Base-by-base conservation (phyloP, 805 yeast genomes). In the Huiozyma sinensis region DNA sequence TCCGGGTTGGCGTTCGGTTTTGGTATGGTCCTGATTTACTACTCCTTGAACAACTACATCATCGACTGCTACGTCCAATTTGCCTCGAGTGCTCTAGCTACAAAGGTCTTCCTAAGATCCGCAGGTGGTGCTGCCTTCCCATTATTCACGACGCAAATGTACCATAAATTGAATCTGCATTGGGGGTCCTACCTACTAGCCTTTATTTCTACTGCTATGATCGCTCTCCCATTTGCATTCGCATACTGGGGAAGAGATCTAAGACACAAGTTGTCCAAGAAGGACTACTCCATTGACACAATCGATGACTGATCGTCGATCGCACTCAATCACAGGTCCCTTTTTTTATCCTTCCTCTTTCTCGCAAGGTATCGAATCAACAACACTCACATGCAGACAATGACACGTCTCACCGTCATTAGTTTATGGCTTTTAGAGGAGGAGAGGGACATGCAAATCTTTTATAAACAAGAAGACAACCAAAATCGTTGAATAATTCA, bases 121-220 rank as follows among this genome's bases (percentile, higher is more conserved):
- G 83, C 87, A 17, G 89, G 88, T 56, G 94, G 92, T 68, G 90
- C 88, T 28, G 90, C 88, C 0, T 82, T 83, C 73, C 89, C 90
- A 47, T 68, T 83, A 52, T 83, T 83, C 59, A 77, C 83, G n/a
- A 76, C 79, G 34, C 90, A 82, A 64, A 83, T 83, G 90, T 83
- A 83, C 61, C 75, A 75, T 48, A 76, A 69, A 43, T 64, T 83
- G 55, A 90, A 90, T 5, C 66, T 83, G 42, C 80, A 79, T 50
- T 83, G 92, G 92, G 94, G 88, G 24, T 73, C 80, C 54, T 83
- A 83, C 79, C 68, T 83, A 47, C 67, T 83, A 57, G 90, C 88
- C 0, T 83, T 83, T 55, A 76, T 83, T 52, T 75, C 87, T 12
- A 73, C 83, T 47, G 88, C 83, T 4, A 83, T 83, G 94, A 72